Evolutionary conservation across 2,329 filamentous ascomycete genomes (phyloP), one percentile per base, ranked within the genome.

Genomic region (Tolypocladium capitatum): DNA sequence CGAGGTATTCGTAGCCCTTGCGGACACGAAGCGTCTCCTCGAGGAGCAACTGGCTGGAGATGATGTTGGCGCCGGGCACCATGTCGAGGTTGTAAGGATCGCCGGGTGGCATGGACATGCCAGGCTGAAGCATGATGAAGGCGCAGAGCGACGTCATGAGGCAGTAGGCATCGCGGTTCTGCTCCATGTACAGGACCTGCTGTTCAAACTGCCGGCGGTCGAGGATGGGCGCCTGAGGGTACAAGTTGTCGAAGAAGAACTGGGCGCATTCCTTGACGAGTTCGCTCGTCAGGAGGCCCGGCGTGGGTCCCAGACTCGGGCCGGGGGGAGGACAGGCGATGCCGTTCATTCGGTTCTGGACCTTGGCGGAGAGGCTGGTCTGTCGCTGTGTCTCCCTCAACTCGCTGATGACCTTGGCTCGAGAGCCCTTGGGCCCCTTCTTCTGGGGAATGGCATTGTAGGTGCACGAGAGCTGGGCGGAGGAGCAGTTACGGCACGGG

Each of bases 401-500:
- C 59, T 86, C 82, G 58, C 81, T 85, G 63, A 87, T 84, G 49
- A 87, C 81, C 63, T 86, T 87, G 45, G 84, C 84, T 51, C 82
- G 71, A 31, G 80, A 84, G 53, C 83, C 83, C 65, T 86, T 86
- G 40, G 83, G 83, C 1, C 83, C 83, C 63, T 86, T 86, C 68
- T 86, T 86, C 66, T 84, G 83, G 2, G 82, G 82, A 33, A 86
- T 79, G 32, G 81, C 80, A 67, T 84, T 81, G 72, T 86, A 87
- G 30, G 82, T 86, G 70, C 83, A 87, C 13, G 74, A 71, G 18
- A 86, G 70, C 57, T 80, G 74, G 7, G 83, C 80, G 8, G 81
- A 76, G 13, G 73, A 72, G 65, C 83, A 87, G 64, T 86, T 85
- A 51, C 78, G 75, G 64, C 83, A 88, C 20, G 83, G 82, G 57